Percentiles rank a stretch among this genome's conserved stretches.
These are phyloP conservation scores for Cryptococcus neoformans DNA, from an alignment of 1,284 basidiomycete genomes.

Conservation along the genomic window DNA sequence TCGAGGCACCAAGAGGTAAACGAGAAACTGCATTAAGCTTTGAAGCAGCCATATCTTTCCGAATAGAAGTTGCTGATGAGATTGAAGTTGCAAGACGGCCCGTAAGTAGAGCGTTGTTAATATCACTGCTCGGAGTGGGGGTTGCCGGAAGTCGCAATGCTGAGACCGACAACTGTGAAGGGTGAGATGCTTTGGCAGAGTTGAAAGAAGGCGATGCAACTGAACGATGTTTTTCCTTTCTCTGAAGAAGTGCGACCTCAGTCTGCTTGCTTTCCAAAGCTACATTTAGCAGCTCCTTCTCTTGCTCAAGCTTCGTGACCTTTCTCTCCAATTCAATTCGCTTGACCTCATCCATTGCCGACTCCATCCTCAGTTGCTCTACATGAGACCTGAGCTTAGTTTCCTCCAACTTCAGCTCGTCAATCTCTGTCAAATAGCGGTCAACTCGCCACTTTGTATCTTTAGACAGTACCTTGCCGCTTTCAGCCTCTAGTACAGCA, in stretches of 20 bases:
- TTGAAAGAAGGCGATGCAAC: background rate
- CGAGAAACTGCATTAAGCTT: background rate
- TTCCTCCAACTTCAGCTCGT: slow-evolving; percentile 25
- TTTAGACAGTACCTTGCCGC: slow-evolving; percentile 11
- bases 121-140: slow-evolving; percentile 12
- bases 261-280: slow-evolving; percentile 33
- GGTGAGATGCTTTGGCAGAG: background rate
- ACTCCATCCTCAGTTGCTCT: slow-evolving; percentile 7
- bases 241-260: slow-evolving; percentile 24
- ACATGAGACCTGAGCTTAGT: slow-evolving; percentile 19
- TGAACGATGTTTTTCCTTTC: slow-evolving; percentile 8
- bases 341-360: slow-evolving; percentile 13
- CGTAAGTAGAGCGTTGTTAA: slow-evolving; percentile 7
- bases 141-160: slow-evolving; percentile 9
- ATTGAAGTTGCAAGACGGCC: slow-evolving; percentile 9
- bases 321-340: slow-evolving; percentile 21
- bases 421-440: slow-evolving; percentile 27
- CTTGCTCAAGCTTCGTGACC: slow-evolving; percentile 21
- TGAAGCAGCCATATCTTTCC: background rate
- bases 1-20: slow-evolving; percentile 15
- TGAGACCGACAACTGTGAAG: slow-evolving; percentile 4
- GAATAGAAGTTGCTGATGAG: slow-evolving; percentile 1
- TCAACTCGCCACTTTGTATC: slow-evolving; percentile 21
- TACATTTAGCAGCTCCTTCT: slow-evolving; percentile 34
- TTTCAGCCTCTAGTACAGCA: slow-evolving; percentile 20